Evolutionary conservation across 345 rosid genomes (phyloP), one percentile per base, ranked within the genome.

Genomic region (Nephelium lappaceum): DNA sequence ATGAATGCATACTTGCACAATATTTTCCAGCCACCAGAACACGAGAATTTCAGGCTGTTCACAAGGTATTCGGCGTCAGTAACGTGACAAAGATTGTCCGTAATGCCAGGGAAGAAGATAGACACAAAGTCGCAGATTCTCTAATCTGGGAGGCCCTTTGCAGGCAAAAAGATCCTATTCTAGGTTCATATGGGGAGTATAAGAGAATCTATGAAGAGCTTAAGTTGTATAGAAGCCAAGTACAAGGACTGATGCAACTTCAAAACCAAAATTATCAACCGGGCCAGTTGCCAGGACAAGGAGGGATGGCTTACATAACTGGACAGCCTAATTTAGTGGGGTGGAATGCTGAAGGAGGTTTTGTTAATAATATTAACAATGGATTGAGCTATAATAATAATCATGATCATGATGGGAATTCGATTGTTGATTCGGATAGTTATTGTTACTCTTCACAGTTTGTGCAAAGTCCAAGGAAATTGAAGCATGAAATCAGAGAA

Each of bases 81-180:
- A 92, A 90, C 21, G 87, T 88, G 6, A 75, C 82, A 14, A 96
- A 91, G 80, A 85, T 94, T 70, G 80, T 94, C 14, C 79, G 84
- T 3, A 76, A 65, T 14, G 92, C 83, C 3, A 36, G 71, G 0
- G 86, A 81, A 18, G 94, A 86, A 15, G 91, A 94, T 69, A 81
- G 93, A 9, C 79, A 76, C 18, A 73, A 53, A 31, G 80, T 85
- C 0, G 86, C 88, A 0, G 94, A 96, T 42, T 93, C 99, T 0
- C 69, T 96, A 3, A 80, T 93, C 11, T 94, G 98, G 99, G 97
- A 94, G 80, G 97, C 99, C 5, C 43, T 66, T 18, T 89, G 92
- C 53, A 80, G 99, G 83, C 88, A 86, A 55, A 86, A 86, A 27
- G 93, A 94, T 76, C 97, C 94, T 0, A 84, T 94, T 7, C 85